Evolutionary conservation across 306 rosid species (phyloP).

Genomic region (Dryas drummondii): DNA sequence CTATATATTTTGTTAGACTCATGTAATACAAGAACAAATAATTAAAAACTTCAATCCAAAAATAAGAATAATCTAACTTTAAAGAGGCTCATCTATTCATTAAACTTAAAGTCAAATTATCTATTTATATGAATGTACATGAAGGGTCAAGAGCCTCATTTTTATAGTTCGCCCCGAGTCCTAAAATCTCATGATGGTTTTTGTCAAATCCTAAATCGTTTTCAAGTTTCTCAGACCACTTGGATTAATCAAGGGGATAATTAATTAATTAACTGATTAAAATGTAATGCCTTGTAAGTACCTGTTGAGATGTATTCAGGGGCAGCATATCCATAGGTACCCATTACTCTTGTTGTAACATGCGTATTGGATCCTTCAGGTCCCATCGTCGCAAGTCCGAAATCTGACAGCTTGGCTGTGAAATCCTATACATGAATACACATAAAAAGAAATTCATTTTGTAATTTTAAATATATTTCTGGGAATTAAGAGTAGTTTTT

Average conservation of each 20-base stretch:
- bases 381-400: conserved; percentile 97
- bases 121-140: too few species aligned
- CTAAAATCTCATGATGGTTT: too few species aligned
- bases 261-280: too few species aligned
- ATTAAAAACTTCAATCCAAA: too few species aligned
- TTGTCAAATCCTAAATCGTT: too few species aligned
- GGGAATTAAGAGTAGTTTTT: background rate
- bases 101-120: background rate
- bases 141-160: too few species aligned
- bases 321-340: conserved; percentile 95
- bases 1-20: too few species aligned
- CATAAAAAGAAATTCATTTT: background rate
- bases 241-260: too few species aligned
- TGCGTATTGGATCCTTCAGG: conserved; percentile 95
- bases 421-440: conserved; percentile 52
- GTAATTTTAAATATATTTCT: background rate
- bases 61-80: too few species aligned
- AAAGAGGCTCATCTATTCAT: background rate
- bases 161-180: too few species aligned
- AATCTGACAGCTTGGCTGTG: conserved; percentile 89
- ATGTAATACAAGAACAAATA: too few species aligned
- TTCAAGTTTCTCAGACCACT: too few species aligned
- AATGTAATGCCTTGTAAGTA: background rate
- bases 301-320: conserved; percentile 95
- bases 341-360: conserved; percentile 94